Evolutionary conservation across 2,329 filamentous ascomycete species (phyloP).

Genomic region (Pseudogymnoascus sp.): DNA sequence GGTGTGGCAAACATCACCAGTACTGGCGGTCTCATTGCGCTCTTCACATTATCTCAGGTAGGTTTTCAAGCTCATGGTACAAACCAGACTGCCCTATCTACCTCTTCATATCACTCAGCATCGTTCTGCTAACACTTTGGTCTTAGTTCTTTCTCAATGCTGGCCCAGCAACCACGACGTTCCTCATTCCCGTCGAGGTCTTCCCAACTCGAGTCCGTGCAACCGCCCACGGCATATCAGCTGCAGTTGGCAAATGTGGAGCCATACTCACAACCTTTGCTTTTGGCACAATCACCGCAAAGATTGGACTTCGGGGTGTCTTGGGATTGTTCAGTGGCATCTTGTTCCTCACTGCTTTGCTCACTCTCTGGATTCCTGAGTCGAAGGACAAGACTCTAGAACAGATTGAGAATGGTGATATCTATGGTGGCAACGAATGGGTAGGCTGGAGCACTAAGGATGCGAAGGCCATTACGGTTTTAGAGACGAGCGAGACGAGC

Average conservation of each 20-base stretch:
- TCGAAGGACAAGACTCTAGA: constrained; percentile 27
- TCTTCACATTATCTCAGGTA: constrained; percentile 29
- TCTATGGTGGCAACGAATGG: constrained; percentile 3
- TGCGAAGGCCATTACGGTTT: background rate
- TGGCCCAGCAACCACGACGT: constrained; percentile 57
- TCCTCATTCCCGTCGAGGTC: constrained; percentile 58
- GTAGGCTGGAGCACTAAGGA: background rate
- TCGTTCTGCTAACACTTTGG: constrained; percentile 12
- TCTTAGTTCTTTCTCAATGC: constrained; percentile 42
- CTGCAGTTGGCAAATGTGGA: constrained; percentile 53
- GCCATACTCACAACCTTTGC: constrained; percentile 36
- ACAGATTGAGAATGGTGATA: constrained; percentile 20
- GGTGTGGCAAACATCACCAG: background rate
- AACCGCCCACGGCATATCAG: constrained; percentile 57
- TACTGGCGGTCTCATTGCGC: constrained; percentile 16
- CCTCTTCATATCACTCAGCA: background rate
- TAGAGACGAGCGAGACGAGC: background rate
- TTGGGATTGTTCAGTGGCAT: constrained; percentile 25
- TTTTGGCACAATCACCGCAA: constrained; percentile 24
- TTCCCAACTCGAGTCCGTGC: constrained; percentile 59
- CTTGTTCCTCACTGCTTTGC: constrained; percentile 23
- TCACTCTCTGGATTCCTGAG: constrained; percentile 27
- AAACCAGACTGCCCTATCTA: background rate
- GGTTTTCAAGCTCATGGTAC: background rate
- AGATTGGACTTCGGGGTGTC: constrained; percentile 22